Base-by-base conservation (phyloP, 2,329 filamentous ascomycete genomes). In the Ambrosiella beaveri region DNA sequence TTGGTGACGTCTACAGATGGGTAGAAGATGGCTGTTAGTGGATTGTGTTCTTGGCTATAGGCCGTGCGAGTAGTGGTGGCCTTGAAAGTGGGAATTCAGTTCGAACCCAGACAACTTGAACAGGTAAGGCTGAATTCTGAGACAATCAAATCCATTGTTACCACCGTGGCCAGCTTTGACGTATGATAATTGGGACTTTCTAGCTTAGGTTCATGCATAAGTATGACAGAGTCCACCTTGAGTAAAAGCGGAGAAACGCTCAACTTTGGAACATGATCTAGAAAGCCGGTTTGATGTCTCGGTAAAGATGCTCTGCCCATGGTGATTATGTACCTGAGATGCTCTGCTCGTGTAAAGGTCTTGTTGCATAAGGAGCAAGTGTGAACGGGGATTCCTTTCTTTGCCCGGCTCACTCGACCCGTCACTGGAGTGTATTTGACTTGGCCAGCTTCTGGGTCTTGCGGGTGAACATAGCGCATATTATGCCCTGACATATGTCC, bases 261-360 rank as follows among this genome's bases (percentile, higher is more conserved):
- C 27, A 27, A 27, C 27, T 27, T 27, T 27, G 27, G 27, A 27
- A 27, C 3, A 27, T 27, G 3, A 27, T 4, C 27, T 27, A 27
- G 27, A 27, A 27, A 27, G 27, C 27, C 27, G 27, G 27, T 27
- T 27, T 27, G 27, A 27, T 27, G 3, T 27, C 27, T 27, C 27
- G 27, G 27, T 27, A 27, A 27, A 27, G 27, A 27, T 27, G 27
- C 27, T 27, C 27, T 27, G 27, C 27, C 27, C 27, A 17, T 47
- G n/a, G 17, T 47, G 17, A 53, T 49, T 56, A 64, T 70, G 62
- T 65, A 82, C 79, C 78, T 77, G 47, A 82, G 68, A 67, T 82
- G 80, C 64, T 82, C 79, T 37, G 79, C 80, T 64, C 80, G 71
- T 11, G 79, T 81, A 62, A 82, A 82, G 1, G 76, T 81, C 79